Base-by-base conservation (phyloP, 1,284 basidiomycete species). In the Apiotrichum siamense region DNA sequence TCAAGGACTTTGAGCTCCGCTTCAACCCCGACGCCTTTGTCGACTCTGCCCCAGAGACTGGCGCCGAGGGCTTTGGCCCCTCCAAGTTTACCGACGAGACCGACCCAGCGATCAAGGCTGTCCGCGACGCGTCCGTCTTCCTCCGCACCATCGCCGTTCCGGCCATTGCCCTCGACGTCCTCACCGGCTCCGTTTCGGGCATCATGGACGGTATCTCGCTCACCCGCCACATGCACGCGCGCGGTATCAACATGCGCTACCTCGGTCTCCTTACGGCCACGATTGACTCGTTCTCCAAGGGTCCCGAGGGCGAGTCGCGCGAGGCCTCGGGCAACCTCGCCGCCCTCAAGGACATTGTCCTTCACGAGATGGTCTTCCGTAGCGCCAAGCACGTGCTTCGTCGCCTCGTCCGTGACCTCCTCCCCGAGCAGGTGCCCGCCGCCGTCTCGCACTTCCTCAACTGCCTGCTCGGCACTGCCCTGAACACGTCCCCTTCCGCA, bases 21-120 rank as follows among this genome's bases (percentile, higher is more conserved):
- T 80, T 80, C 75, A 80, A 81, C 70, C 77, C 79, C 4, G 80
- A 81, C 61, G 80, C 80, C 15, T 81, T 80, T 54, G 78, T 80
- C 51, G 76, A 77, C 57, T 33, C 49, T 21, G 38, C 58, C 7
- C 41, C 58, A 27, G 49, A 48, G 38, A 35, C 44, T n/a, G 55
- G 49, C 17, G 49, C 45, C 21, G 47, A 54, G 31, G 40, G 39
- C 36, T 60, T 54, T 49, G 35, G 55, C 21, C 62, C 69, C 4
- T 60, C 67, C 17, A 57, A 58, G 31, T 64, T 70, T 59, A 72
- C 65, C 32, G 78, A 80, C 64, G 77, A 79, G 61, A 68, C 69
- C 6, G 77, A 77, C 42, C 72, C 77, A 1, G 58, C 76, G 32
- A 72, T 80, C 64, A 76, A 78, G 57, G 76, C 77, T 32, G 80